These are phyloP conservation scores for Aspergillus spinulosporus DNA, from an alignment of 2,329 filamentous ascomycete species.

Conservation along the genomic window DNA sequence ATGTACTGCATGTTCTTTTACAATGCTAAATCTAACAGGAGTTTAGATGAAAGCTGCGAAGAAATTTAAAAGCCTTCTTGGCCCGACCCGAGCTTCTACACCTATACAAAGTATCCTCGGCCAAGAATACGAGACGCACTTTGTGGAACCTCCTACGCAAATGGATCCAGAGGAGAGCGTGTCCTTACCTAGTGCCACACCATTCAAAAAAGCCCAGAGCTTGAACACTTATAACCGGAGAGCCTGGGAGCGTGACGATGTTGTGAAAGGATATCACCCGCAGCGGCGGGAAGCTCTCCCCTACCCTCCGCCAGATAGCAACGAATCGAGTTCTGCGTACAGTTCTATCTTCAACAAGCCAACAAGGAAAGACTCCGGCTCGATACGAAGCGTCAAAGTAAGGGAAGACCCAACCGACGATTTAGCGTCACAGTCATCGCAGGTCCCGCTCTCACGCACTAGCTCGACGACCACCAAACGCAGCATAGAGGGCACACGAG, in stretches of 20 bases:
- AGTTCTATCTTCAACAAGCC: conserved; percentile 21
- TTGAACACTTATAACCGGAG: conserved; percentile 54
- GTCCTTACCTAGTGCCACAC: conserved; percentile 22
- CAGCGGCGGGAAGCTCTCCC: conserved; percentile 14
- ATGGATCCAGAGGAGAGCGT: conserved; percentile 47
- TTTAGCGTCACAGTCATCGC: conserved; percentile 26
- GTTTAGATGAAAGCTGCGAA: conserved; percentile 81
- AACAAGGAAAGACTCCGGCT: conserved; percentile 30
- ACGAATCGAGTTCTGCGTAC: conserved; percentile 19
- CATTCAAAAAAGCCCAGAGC: conserved; percentile 24
- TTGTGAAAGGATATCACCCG: conserved; percentile 55
- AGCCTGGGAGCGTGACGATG: conserved; percentile 51
- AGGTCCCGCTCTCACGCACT: conserved; percentile 30
- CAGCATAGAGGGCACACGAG: conserved; percentile 52
- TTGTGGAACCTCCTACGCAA: conserved; percentile 58
- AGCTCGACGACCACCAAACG: conserved; percentile 37
- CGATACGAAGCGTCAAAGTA: conserved; percentile 25
- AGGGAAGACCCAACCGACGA: conserved; percentile 22
- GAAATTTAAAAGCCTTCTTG: conserved; percentile 77
- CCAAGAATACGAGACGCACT: conserved; percentile 52
- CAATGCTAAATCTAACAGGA: conserved; percentile 11
- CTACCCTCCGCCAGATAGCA: conserved; percentile 14
- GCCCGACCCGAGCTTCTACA: conserved; percentile 52
- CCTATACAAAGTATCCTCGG: conserved; percentile 62
- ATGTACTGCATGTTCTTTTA: too few species aligned